Conservation (phyloP, 2,329 filamentous ascomycete genomes). For the Furcasterigmium furcatum region DNA sequence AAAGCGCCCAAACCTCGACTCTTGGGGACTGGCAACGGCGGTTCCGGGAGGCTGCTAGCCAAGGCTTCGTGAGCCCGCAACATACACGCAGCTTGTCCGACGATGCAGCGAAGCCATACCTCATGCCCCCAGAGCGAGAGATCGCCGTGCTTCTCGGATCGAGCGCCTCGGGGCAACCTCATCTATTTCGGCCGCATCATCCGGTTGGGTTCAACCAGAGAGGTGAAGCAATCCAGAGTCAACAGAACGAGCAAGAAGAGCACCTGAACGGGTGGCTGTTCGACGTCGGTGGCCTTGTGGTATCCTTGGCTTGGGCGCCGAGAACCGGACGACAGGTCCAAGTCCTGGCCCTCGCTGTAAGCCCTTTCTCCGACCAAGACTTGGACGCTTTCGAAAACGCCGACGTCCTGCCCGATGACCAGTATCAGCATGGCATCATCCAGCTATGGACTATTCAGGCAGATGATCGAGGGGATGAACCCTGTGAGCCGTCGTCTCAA, state of each 20-base stretch:
- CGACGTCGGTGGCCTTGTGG: constrained; percentile 50
- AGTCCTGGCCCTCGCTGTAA: constrained; percentile 47
- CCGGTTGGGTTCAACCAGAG: constrained; percentile 18
- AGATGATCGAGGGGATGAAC: constrained; percentile 22
- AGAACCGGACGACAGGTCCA: constrained; percentile 32
- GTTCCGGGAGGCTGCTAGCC: not conserved
- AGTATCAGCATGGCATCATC: constrained; percentile 40
- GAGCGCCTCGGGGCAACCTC: constrained; percentile 22
- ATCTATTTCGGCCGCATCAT: constrained; percentile 21
- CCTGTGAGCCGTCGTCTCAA: constrained; percentile 26
- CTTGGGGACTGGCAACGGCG: constrained; percentile 11
- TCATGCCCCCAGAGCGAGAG: constrained; percentile 14
- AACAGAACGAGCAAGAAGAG: too few species aligned
- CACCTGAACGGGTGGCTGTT: constrained; percentile 44
- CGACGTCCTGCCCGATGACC: constrained; percentile 27
- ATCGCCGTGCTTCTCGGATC: constrained; percentile 31
- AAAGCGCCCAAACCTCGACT: constrained; percentile 3
- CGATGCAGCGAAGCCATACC: constrained; percentile 24
- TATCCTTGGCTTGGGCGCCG: constrained; percentile 52
- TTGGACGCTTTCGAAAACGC: constrained; percentile 31
- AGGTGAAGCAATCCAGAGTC: constrained; percentile 14
- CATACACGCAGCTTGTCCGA: constrained; percentile 4
- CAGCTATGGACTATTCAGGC: constrained; percentile 49
- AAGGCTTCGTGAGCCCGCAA: not conserved
- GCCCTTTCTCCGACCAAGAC: constrained; percentile 48